phyloP scores from a whole-genome alignment of 2,329 filamentous ascomycete genomes.

The Fusarium sp. region DNA sequence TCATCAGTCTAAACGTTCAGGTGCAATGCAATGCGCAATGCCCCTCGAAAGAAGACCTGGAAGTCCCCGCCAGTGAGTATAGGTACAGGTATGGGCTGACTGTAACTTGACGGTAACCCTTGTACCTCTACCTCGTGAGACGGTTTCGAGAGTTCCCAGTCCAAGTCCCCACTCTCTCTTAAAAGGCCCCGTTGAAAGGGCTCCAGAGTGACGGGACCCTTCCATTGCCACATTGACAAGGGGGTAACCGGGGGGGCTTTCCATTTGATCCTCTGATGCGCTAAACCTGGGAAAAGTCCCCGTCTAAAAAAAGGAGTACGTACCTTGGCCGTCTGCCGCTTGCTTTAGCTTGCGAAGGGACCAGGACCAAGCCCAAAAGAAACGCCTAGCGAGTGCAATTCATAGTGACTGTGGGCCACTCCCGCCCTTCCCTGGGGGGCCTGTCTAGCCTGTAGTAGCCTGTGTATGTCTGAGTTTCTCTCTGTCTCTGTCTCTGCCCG shows the following conservation, averaged over 20 bases:
- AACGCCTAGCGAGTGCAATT: slow-evolving; percentile 33
- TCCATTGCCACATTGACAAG: slow-evolving; percentile 34
- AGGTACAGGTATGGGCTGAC: not conserved
- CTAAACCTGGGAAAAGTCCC: not conserved
- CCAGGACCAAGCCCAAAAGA: slow-evolving; percentile 11
- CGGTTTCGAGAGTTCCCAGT: slow-evolving; percentile 2
- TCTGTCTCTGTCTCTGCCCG: slow-evolving; percentile 3
- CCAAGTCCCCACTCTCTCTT: slow-evolving; percentile 11
- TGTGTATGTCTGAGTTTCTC: not conserved
- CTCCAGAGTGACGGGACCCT: slow-evolving; percentile 37
- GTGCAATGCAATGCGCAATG: not conserved
- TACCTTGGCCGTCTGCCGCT: slow-evolving; percentile 1
- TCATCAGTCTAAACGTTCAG: slow-evolving; percentile 24
- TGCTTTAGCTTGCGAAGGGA: slow-evolving; percentile 20
- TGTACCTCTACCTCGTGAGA: slow-evolving; percentile 36
- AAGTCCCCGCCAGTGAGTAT: slow-evolving; percentile 26
- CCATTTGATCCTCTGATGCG: slow-evolving; percentile 24
- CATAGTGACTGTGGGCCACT: slow-evolving; percentile 32
- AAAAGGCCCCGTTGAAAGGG: slow-evolving; percentile 29
- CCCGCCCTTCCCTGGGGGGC: slow-evolving; percentile 26
- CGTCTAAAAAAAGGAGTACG: slow-evolving; percentile 20
- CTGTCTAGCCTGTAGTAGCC: not conserved
- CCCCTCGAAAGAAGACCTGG: slow-evolving; percentile 9
- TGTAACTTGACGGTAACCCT: not conserved
- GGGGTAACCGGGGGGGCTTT: slow-evolving; percentile 24